A percentile compares a stretch with the other conserved stretches of the same genome.
phyloP scores from a whole-genome alignment of 352 stramenopile genomes.

The Pelagophyceae sp. region DNA sequence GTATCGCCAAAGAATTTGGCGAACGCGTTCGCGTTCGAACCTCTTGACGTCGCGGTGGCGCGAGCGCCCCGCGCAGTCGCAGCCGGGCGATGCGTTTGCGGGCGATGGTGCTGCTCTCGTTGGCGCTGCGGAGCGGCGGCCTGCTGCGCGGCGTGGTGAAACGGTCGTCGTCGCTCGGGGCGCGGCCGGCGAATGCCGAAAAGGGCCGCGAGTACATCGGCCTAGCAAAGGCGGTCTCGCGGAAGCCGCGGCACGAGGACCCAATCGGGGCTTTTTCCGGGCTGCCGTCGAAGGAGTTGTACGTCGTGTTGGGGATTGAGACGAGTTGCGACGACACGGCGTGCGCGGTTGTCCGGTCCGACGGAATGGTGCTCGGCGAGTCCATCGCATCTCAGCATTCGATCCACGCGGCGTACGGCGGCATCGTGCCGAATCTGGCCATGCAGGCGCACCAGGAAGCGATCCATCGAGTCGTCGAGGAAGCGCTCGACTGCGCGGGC shows the following conservation, averaged over 20 bases:
- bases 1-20: too few species aligned
- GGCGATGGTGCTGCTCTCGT: neutral
- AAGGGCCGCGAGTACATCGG: neutral
- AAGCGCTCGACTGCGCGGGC: constrained; percentile 73
- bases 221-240: neutral
- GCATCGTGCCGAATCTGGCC: constrained; percentile 89
- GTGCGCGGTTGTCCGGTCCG: constrained; percentile 70
- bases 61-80: too few species aligned
- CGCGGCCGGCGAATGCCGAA: neutral
- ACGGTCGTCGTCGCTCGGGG: too few species aligned
- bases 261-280: neutral
- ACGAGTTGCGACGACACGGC: constrained; percentile 89
- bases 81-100: too few species aligned
- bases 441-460: constrained; percentile 83
- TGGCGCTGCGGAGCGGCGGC: neutral
- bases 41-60: too few species aligned
- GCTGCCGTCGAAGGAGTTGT: constrained; percentile 26
- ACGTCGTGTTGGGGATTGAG: constrained; percentile 83
- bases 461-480: constrained; percentile 80
- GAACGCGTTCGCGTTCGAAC: too few species aligned
- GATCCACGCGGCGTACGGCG: constrained; percentile 74
- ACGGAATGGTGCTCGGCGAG: constrained; percentile 80
- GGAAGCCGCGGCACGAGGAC: neutral
- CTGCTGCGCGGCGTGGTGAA: too few species aligned
- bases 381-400: constrained; percentile 78